These are phyloP conservation scores for Colletotrichum orbiculare DNA, from an alignment of 2,329 filamentous ascomycete species.

Conservation along the genomic window DNA sequence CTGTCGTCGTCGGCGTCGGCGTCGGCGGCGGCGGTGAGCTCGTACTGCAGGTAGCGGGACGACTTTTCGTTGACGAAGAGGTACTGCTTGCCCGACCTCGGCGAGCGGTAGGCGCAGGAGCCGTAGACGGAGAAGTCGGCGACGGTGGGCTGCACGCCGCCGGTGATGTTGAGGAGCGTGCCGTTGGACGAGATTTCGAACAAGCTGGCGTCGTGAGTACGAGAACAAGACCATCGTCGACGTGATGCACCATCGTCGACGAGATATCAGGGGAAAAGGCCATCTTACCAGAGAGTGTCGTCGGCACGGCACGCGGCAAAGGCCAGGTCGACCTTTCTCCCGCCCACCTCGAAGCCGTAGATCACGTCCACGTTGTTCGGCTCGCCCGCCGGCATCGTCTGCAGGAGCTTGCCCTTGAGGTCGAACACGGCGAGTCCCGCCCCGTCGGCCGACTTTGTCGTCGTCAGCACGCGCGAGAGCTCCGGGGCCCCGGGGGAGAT, in stretches of 20 bases:
- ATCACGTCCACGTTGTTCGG: slow-evolving; percentile 68
- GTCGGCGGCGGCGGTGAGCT: slow-evolving; percentile 52
- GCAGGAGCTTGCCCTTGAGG: slow-evolving; percentile 58
- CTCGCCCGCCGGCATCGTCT: slow-evolving; percentile 56
- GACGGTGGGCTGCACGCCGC: slow-evolving; percentile 58
- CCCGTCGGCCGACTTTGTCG: slow-evolving; percentile 60
- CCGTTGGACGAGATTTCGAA: slow-evolving; percentile 61
- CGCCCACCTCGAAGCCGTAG: slow-evolving; percentile 57
- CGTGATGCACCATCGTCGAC: neutral
- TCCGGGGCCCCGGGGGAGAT: slow-evolving; percentile 53
- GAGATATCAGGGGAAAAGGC: rapidly evolving
- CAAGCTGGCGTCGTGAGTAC: slow-evolving; percentile 46
- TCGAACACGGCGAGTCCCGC: slow-evolving; percentile 62
- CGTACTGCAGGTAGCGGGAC: slow-evolving; percentile 64
- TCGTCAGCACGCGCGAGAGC: slow-evolving; percentile 62
- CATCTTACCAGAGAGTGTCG: slow-evolving; percentile 62
- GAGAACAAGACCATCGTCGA: too few species aligned
- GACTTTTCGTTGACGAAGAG: slow-evolving; percentile 67
- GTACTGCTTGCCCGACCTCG: slow-evolving; percentile 58
- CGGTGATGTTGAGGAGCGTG: slow-evolving; percentile 53
- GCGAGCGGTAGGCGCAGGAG: slow-evolving; percentile 62
- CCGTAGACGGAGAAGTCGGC: slow-evolving; percentile 61
- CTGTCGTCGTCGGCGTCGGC: slow-evolving; percentile 43
- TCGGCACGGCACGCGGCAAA: slow-evolving; percentile 63
- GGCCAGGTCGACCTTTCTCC: slow-evolving; percentile 57